Base-by-base conservation (phyloP, 306 rosid species). In the Lathyrus aphaca region DNA sequence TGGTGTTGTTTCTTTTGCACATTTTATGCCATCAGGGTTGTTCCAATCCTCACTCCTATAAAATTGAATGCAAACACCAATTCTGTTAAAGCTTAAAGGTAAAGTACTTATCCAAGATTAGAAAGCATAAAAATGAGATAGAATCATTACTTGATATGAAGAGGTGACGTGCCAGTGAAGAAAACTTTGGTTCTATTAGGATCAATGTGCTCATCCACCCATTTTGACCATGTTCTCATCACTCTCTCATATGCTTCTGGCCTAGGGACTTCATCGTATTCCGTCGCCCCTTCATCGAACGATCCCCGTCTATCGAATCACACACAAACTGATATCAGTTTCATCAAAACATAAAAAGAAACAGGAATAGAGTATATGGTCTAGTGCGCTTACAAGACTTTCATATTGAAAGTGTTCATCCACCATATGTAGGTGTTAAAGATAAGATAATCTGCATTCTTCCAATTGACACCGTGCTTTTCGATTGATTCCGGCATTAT, bases 391-490 rank as follows among this genome's bases (percentile, higher is more conserved):
- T 83, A 94, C 99, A 91, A 69, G 49, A 95, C 82, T 87, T 95
- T 95, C 97, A 95, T 95, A 8, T 37, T 1, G 79, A 84, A 89
- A 56, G 99, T 91, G 88, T 95, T 95, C 99, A 95, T 95, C 99
- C 99, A 95, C 99, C 99, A 95, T 8, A 95, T 91, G 76, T 95
- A 95, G 2, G 99, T 95, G 74, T 95, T 95, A 60, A 95, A 95
- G 76, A 95, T 66, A 43, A 95, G 83, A 78, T 80, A 95, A 53
- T 95, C 97, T 18, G 74, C 97, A 60, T 79, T 43, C 78, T 89
- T 91, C 99, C 99, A 95, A 70, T 91, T 89, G 57, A 78, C 76
- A 1, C 99, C 99, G 76, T 95, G 99, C 71, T 91, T 95, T 45
- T 89, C 69, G 11, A 95, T 95, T 2, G 99, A 89, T 57, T 95